Conservation (phyloP, 2,329 filamentous ascomycete species). For the Hymenoscyphus albidus region DNA sequence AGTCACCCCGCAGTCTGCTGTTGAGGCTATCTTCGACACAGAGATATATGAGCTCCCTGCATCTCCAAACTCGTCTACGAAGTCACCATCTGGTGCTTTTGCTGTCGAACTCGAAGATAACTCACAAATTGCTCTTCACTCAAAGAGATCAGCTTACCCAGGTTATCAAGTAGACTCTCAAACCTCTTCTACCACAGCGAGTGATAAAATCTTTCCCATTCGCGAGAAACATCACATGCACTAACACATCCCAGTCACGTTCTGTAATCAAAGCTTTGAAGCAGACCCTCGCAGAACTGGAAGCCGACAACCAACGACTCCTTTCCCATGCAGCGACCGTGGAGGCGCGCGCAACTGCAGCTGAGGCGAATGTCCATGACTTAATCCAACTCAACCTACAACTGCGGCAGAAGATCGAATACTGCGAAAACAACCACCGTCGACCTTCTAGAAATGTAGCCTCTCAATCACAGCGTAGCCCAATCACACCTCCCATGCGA, state of each 20-base stretch:
- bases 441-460: constrained; percentile 8
- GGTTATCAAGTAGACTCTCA: constrained; percentile 13
- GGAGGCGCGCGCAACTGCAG: constrained; percentile 26
- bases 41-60: constrained; percentile 12
- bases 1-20: constrained; percentile 25
- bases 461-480: constrained; percentile 8
- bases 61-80: constrained; percentile 14
- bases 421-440: constrained; percentile 22
- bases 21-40: constrained; percentile 29
- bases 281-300: constrained; percentile 29
- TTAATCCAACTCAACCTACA: constrained; percentile 24
- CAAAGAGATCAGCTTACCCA: constrained; percentile 15
- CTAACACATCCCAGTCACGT: constrained; percentile 22
- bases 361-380: constrained; percentile 27
- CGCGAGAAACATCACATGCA: background rate
- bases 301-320: constrained; percentile 26
- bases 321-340: constrained; percentile 24
- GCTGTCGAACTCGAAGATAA: constrained; percentile 31
- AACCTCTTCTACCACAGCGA: constrained; percentile 10
- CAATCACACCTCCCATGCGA: background rate
- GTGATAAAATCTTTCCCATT: background rate
- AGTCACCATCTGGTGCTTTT: constrained; percentile 21
- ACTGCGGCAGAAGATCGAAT: constrained; percentile 24
- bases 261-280: constrained; percentile 25
- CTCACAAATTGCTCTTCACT: constrained; percentile 16